phyloP scores from a whole-genome alignment of 164 flowering plant genomes.

The Stephania cephalantha region DNA sequence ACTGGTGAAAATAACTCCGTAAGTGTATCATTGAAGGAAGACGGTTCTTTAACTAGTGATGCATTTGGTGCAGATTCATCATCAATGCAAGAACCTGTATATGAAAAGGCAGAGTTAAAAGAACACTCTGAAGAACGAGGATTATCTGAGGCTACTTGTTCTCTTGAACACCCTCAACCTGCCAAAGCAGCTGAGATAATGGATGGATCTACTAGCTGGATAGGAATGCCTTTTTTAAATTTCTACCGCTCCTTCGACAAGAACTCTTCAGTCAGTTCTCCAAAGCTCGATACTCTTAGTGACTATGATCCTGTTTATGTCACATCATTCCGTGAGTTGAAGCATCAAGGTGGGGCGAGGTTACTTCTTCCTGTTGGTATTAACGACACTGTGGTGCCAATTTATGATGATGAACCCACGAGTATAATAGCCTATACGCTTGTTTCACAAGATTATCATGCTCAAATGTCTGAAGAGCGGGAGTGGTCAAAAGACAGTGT shows the following conservation, averaged over 20 bases:
- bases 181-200: conserved; percentile 36
- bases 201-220: conserved; percentile 62
- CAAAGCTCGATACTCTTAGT: conserved; percentile 48
- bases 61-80: conserved; percentile 31
- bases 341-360: conserved; percentile 62
- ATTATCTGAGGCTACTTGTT: conserved; percentile 23
- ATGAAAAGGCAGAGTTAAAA: conserved; percentile 30
- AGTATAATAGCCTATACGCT: conserved; percentile 79
- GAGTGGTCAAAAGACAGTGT: conserved; percentile 45
- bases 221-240: conserved; percentile 55
- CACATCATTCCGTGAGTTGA: conserved; percentile 56
- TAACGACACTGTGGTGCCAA: conserved; percentile 74
- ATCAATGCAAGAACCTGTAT: conserved; percentile 13
- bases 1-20: conserved; percentile 63
- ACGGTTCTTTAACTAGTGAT: conserved; percentile 23
- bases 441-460: conserved; percentile 53
- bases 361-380: conserved; percentile 69
- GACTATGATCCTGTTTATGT: conserved; percentile 65
- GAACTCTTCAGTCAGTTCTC: conserved; percentile 35
- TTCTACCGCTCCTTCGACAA: conserved; percentile 62
- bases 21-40: conserved; percentile 25
- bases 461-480: conserved; percentile 52
- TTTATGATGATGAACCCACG: conserved; percentile 97
- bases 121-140: conserved; percentile 35
- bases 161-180: conserved; percentile 25